These are phyloP conservation scores for Torulaspora maleeae DNA, from an alignment of 805 yeast species.

Conservation along the genomic window DNA sequence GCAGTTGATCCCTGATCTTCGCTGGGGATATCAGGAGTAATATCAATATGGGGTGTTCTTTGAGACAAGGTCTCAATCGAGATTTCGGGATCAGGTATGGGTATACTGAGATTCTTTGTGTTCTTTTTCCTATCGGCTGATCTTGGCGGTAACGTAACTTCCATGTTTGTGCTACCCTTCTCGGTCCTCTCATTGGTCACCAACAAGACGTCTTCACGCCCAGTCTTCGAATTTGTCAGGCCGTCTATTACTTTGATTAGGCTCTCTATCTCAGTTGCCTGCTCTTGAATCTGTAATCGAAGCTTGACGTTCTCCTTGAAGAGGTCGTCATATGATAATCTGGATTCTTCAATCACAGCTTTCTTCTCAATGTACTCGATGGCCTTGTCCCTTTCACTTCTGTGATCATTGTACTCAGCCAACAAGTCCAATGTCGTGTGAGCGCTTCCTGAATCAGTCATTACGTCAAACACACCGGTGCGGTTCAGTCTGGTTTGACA, in stretches of 20 bases:
- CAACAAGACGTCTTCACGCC: slow-evolving; percentile 9
- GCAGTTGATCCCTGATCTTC: background rate
- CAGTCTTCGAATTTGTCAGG: slow-evolving; percentile 11
- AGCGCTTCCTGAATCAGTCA: slow-evolving; percentile 4
- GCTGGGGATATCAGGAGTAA: slow-evolving; percentile 6
- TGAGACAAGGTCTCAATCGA: background rate
- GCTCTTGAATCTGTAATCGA: slow-evolving; percentile 25
- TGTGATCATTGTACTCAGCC: slow-evolving; percentile 31
- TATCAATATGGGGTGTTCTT: slow-evolving; percentile 9
- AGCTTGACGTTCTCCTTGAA: slow-evolving; percentile 32
- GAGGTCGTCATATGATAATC: slow-evolving; percentile 29
- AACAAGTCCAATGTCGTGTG: slow-evolving; percentile 26
- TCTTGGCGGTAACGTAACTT: slow-evolving; percentile 36
- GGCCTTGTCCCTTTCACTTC: slow-evolving; percentile 26
- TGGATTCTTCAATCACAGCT: slow-evolving; percentile 13
- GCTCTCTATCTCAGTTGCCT: slow-evolving; percentile 25
- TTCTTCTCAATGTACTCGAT: slow-evolving; percentile 29
- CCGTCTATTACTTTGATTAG: slow-evolving; percentile 17
- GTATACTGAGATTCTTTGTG: slow-evolving; percentile 18
- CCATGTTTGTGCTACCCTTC: background rate
- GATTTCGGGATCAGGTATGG: slow-evolving; percentile 4
- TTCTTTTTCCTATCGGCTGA: slow-evolving; percentile 37
- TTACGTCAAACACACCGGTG: background rate
- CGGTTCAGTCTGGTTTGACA: background rate
- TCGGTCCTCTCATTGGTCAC: slow-evolving; percentile 3